These are phyloP conservation scores for Russula foetens DNA, from an alignment of 768 basidiomycete genomes.

Conservation along the genomic window DNA sequence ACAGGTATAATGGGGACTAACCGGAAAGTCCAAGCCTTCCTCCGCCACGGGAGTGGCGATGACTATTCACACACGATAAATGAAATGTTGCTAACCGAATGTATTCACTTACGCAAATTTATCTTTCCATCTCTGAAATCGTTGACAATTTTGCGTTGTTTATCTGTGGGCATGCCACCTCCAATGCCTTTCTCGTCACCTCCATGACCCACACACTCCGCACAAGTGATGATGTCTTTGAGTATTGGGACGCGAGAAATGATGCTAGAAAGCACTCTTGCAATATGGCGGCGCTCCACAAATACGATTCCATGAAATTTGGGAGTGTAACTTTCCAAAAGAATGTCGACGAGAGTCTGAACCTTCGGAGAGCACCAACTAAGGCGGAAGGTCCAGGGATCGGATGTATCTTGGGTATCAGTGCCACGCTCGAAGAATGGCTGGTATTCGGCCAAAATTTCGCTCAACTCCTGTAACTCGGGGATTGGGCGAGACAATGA, in stretches of 20 bases:
- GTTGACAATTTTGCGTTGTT: slow-evolving; percentile 51
- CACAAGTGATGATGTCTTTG: slow-evolving; percentile 47
- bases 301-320: slow-evolving; percentile 81
- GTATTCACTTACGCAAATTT: slow-evolving; percentile 53
- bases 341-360: slow-evolving; percentile 48
- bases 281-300: slow-evolving; percentile 78
- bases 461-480: slow-evolving; percentile 32
- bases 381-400: slow-evolving; percentile 27
- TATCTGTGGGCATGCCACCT: slow-evolving; percentile 45
- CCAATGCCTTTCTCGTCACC: slow-evolving; percentile 31
- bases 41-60: slow-evolving; percentile 85
- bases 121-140: slow-evolving; percentile 56
- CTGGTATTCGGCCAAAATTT: slow-evolving; percentile 40
- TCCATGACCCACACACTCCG: slow-evolving; percentile 61
- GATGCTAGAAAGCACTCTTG: slow-evolving; percentile 56
- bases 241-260: slow-evolving; percentile 54
- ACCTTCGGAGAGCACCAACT: slow-evolving; percentile 73
- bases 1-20: slow-evolving; percentile 27
- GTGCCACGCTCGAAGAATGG: slow-evolving; percentile 31
- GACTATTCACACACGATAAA: slow-evolving; percentile 33
- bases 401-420: slow-evolving; percentile 34
- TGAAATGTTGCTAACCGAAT: background rate
- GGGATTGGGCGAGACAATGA: background rate
- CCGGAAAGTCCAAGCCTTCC: slow-evolving; percentile 87
- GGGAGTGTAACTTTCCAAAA: slow-evolving; percentile 43